phyloP scores from a whole-genome alignment of 163 green algal species.

The Chlorella variabilis region DNA sequence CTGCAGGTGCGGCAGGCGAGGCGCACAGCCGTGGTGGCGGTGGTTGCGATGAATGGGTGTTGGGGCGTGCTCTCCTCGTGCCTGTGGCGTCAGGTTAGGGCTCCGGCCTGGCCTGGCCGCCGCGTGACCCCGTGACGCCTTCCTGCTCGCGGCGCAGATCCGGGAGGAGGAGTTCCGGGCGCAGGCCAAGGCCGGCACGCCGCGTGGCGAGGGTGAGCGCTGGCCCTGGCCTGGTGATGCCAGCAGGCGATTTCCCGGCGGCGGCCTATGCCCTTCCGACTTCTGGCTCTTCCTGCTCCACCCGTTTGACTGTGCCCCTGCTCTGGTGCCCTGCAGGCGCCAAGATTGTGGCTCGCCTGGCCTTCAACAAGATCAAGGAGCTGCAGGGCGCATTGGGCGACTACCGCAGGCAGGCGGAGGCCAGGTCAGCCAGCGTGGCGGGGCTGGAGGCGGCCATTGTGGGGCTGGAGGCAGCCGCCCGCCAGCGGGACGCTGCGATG shows the following conservation, averaged over 20 bases:
- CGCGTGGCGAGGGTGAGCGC: slow-evolving; percentile 21
- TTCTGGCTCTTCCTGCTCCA: too few relatives aligned
- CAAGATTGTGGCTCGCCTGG: slow-evolving; percentile 28
- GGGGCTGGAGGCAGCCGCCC: slow-evolving; percentile 6
- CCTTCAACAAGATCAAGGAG: slow-evolving; percentile 32
- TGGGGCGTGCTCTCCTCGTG: too few relatives aligned
- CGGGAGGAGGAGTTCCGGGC: slow-evolving; percentile 7
- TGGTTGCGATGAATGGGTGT: too few relatives aligned
- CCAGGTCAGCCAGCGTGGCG: neutral
- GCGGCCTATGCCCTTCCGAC: too few relatives aligned
- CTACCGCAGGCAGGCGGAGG: neutral
- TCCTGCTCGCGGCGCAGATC: neutral
- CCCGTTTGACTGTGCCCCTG: neutral
- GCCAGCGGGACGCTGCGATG: neutral
- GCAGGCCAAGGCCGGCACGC: slow-evolving; percentile 1
- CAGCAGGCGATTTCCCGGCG: too few relatives aligned
- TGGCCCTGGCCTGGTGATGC: too few relatives aligned
- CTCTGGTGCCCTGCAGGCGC: neutral
- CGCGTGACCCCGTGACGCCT: too few relatives aligned
- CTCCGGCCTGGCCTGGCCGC: too few relatives aligned
- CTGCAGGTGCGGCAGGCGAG: neutral
- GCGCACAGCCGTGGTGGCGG: too few relatives aligned
- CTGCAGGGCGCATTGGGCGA: slow-evolving; percentile 4
- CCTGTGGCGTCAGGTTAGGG: too few relatives aligned
- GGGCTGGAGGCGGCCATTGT: neutral